Conservation (phyloP, 2,329 filamentous ascomycete genomes). For the Plectosphaerella cucumerina region DNA sequence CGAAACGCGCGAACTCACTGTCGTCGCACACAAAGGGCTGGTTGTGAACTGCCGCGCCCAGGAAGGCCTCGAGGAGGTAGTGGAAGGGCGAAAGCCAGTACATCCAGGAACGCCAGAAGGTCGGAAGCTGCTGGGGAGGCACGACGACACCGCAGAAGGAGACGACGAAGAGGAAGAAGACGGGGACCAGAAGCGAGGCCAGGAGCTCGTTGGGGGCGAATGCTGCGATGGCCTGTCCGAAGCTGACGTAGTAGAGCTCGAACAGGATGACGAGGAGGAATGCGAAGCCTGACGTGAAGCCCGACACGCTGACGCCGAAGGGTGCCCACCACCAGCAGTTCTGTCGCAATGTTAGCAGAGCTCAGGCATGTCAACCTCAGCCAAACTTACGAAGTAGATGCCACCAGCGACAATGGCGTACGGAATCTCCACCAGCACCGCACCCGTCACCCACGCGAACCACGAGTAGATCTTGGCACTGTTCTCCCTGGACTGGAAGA, state of each 20-base stretch:
- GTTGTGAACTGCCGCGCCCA: constrained; percentile 51
- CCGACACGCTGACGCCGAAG: constrained; percentile 42
- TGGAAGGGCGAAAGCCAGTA: constrained; percentile 66
- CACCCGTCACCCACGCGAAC: constrained; percentile 63
- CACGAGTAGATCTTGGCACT: constrained; percentile 79
- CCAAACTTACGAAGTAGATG: constrained; percentile 45
- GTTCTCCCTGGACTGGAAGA: constrained; percentile 69
- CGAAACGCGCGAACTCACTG: constrained; percentile 57
- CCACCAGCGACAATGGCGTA: constrained; percentile 63
- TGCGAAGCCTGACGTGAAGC: constrained; percentile 56
- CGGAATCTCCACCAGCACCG: constrained; percentile 65
- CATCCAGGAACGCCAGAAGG: constrained; percentile 63
- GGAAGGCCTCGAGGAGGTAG: constrained; percentile 60
- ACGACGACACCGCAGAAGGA: constrained; percentile 70
- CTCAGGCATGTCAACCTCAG: not conserved
- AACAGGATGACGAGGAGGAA: constrained; percentile 65
- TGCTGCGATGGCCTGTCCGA: constrained; percentile 64
- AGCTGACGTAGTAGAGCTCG: constrained; percentile 60
- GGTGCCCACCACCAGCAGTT: constrained; percentile 54
- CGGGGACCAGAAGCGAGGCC: constrained; percentile 61
- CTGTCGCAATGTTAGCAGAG: not conserved
- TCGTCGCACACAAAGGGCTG: constrained; percentile 50
- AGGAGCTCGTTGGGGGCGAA: constrained; percentile 64
- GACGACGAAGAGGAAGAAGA: constrained; percentile 67
- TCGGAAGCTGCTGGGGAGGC: constrained; percentile 51